Conservation (phyloP, 2,329 filamentous ascomycete species). For the Grosmannia huntii region DNA sequence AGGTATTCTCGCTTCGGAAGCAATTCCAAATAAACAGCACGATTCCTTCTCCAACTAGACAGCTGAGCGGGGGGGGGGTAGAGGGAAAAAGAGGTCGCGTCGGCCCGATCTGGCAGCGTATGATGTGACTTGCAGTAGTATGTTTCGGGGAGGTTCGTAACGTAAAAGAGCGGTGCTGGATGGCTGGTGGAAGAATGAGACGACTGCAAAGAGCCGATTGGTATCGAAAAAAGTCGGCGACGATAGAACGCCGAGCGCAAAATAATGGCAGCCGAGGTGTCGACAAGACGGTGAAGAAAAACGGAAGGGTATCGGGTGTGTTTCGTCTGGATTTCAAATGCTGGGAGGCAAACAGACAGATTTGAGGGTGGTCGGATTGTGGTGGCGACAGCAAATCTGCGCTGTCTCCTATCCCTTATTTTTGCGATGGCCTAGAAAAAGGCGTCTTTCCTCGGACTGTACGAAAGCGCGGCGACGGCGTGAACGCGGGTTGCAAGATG, state of each 20-base stretch:
- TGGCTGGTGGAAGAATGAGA: neutral
- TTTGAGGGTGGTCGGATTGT: neutral
- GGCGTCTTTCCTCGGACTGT: neutral
- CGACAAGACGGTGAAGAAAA: neutral
- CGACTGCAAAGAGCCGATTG: neutral
- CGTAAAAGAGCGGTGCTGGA: neutral
- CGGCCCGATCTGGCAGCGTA: neutral
- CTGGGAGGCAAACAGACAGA: neutral
- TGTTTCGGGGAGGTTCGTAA: neutral
- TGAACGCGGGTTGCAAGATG: neutral
- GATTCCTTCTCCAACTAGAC: neutral
- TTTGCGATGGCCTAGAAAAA: neutral
- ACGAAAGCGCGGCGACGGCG: neutral
- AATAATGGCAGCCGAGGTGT: neutral
- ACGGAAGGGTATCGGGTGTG: neutral
- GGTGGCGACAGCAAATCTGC: neutral
- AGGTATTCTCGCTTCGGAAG: neutral
- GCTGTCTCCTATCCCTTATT: slow-evolving; percentile 1
- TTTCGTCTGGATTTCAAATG: neutral
- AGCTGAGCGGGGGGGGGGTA: neutral
- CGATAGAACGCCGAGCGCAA: neutral
- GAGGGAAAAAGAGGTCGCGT: neutral
- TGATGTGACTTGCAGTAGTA: neutral
- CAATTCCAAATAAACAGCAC: neutral
- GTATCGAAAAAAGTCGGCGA: neutral